Conservation (phyloP, 2,329 filamentous ascomycete species). For the Exophiala alcalophila region DNA sequence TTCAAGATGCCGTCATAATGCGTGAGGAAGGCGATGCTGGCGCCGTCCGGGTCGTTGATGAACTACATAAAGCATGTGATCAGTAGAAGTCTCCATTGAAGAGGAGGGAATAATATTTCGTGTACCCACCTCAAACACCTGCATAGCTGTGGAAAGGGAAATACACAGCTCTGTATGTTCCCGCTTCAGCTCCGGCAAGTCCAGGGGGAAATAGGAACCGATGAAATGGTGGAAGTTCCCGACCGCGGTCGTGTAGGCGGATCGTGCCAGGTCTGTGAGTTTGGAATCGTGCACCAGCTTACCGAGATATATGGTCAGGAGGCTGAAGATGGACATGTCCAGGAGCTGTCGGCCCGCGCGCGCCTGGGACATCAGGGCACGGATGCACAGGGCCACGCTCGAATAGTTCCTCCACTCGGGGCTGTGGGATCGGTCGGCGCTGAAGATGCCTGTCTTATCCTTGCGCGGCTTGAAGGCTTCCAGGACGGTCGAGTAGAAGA, state of each 20-base stretch:
- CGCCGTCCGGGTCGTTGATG: constrained; percentile 4
- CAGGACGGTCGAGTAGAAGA: constrained; percentile 9
- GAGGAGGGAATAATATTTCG: no score
- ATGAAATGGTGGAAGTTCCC: constrained; percentile 4
- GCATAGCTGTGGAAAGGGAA: constrained; percentile 6
- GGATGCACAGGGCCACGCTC: constrained; percentile 9
- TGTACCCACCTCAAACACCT: constrained; percentile 6
- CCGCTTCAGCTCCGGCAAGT: background rate
- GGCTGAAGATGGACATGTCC: constrained; percentile 3
- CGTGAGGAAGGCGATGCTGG: background rate
- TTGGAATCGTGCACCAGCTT: constrained; percentile 1
- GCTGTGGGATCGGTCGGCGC: constrained; percentile 4
- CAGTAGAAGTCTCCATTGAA: no score
- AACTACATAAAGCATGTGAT: background rate
- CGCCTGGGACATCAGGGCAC: constrained; percentile 1
- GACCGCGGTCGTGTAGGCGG: constrained; percentile 3
- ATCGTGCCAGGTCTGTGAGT: constrained; percentile 1
- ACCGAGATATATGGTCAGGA: constrained; percentile 9
- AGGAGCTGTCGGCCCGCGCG: constrained; percentile 1
- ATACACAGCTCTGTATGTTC: background rate
- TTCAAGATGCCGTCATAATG: constrained; percentile 10
- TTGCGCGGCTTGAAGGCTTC: constrained; percentile 4
- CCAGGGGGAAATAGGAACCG: background rate
- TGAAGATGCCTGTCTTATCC: constrained; percentile 1
- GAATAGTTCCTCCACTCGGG: constrained; percentile 1